Base-by-base conservation (phyloP, 2,329 filamentous ascomycete genomes). In the Fusarium gaditjirri region DNA sequence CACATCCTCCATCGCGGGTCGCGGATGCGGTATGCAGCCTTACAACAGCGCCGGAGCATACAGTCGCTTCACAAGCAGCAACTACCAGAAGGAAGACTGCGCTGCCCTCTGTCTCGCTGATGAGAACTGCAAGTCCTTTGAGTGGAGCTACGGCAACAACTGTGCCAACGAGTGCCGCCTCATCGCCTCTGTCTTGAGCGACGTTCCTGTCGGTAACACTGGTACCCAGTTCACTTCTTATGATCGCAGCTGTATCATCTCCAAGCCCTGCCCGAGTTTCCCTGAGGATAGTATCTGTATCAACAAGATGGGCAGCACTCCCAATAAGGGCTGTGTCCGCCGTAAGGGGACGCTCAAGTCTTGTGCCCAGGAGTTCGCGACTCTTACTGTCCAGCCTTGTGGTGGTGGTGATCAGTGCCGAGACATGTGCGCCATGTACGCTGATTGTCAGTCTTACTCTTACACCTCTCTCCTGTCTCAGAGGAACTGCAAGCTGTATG, bases 371-470 rank as follows among this genome's bases (percentile, higher is more conserved):
- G 23, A 50, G 3, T 61, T 64, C 2, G 44, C 31, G 5, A 52
- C 55, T 2, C 21, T 64, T 3, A 64, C 56, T 0, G 61, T 64
- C 14, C 38, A 52, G 25, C 38, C 56, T 21, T 64, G 61, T 9
- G 61, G 61, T 9, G 55, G 55, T 3, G 56, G 44, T 5, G 55
- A 64, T 7, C 56, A 64, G 38, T 64, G 61, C 0, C 35, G 55
- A 44, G 61, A 61, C 5, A 50, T 52, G 61, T 64, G 61, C 5
- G 55, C 61, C 8, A 64, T 64, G 61, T 61, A 61, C 1, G 21
- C 55, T 9, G 55, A 64, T 23, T 64, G 61, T 1, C 61, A 61
- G 10, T 64, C 61, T 3, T 64, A 38, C 19, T 64, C 46, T 31
- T 64, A 64, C 38, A 64, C 14, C 1, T 14, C 27, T 21, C 56